Evolutionary conservation across 2,329 filamentous ascomycete species (phyloP), one percentile per base, ranked within the genome.

Genomic region (Lasiodiplodia sp.): DNA sequence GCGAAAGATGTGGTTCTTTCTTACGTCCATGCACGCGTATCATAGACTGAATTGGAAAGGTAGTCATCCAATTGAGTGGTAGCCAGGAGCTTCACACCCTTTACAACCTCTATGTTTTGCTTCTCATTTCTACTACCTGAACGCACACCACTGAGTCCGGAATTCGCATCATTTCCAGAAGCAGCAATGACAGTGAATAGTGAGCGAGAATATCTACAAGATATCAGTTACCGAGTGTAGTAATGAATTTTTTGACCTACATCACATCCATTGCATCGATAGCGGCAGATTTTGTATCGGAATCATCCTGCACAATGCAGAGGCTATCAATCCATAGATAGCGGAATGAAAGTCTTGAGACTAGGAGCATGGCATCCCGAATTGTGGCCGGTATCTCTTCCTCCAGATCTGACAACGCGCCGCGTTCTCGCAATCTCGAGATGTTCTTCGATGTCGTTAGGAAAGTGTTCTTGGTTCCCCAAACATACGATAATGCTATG

Each of bases 291-390:
- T 28, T 28, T 28, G 28, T 28, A 4, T 1, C 4, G 4, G 5
- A 28, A 28, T 47, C 44, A 18, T 47, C 44, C 44, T 47, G 44
- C 1, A 47, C 18, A 47, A 47, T 47, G 44, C 44, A 47, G 44
- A 47, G 44, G 44, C 44, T 47, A n/a, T 47, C 44, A 47, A 47
- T 47, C 44, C 44, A 47, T 47, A 47, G 44, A 47, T 47, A 47
- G 16, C 44, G 44, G 44, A 47, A 47, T 18, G 44, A 47, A 47
- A 47, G 44, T 18, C 44, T 47, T 47, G 44, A 47, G 44, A 47
- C 44, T n/a, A 47, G n/a, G 12, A 47, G 16, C 6, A 47, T 47
- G 44, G 44, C 44, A 47, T 47, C 44, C 44, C 44, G n/a, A 16
- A 47, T 47, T 16, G 44, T 47, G 44, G 44, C 44, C 3, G 44